A percentile compares a stretch with the other conserved stretches of the same genome.
phyloP scores from a whole-genome alignment of 2,329 filamentous ascomycete genomes.

The Leptographium wingfieldii region DNA sequence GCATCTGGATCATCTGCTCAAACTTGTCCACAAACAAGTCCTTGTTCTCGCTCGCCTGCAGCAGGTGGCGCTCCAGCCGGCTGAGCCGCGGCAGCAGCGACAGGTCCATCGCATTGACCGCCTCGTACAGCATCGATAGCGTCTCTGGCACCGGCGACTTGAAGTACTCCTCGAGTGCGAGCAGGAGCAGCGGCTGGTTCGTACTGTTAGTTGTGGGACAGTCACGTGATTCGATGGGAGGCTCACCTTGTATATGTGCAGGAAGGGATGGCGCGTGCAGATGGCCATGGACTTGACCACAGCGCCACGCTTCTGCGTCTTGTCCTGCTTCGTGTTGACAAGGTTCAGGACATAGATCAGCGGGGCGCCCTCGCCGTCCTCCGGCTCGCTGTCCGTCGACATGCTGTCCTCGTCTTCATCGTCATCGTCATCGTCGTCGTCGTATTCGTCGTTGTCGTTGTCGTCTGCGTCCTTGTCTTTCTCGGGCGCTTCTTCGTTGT shows the following conservation, averaged over 20 bases:
- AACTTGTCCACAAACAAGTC: constrained; percentile 98
- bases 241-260: constrained; percentile 90
- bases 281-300: constrained; percentile 98
- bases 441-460: constrained; percentile 27
- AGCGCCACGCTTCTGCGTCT: constrained; percentile 80
- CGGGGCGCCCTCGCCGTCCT: constrained; percentile 71
- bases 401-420: constrained; percentile 33
- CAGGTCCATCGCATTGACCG: constrained; percentile 93
- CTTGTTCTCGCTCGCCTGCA: constrained; percentile 85
- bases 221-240: not conserved
- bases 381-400: constrained; percentile 48
- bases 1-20: constrained; percentile 80
- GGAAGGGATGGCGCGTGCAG: constrained; percentile 90
- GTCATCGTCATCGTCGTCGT: constrained; percentile 30
- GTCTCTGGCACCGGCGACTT: constrained; percentile 82
- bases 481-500: not conserved
- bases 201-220: not conserved
- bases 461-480: constrained; percentile 28
- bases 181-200: constrained; percentile 63
- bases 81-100: constrained; percentile 83
- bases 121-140: constrained; percentile 74
- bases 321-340: constrained; percentile 97
- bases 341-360: constrained; percentile 94
- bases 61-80: constrained; percentile 67
- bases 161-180: constrained; percentile 95